Conservation (phyloP, 2,329 filamentous ascomycete species). For the Calonectria naviculata region DNA sequence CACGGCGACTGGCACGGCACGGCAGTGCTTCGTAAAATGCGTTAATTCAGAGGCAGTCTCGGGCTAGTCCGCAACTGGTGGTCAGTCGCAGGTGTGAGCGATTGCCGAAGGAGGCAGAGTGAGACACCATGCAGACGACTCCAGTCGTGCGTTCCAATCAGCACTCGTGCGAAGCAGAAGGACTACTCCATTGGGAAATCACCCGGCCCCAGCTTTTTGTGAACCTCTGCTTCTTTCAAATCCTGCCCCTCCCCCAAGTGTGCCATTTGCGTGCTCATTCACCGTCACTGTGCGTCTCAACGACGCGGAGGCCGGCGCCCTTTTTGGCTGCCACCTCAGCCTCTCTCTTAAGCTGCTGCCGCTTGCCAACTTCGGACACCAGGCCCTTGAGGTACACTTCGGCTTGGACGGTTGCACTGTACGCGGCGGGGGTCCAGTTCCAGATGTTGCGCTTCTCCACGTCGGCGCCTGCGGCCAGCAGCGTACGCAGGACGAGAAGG, state of each 20-base stretch:
- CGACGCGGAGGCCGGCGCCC: constrained; percentile 56
- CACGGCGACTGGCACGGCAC: not conserved
- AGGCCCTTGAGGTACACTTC: constrained; percentile 87
- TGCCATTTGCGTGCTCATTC: constrained; percentile 28
- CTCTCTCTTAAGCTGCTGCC: constrained; percentile 51
- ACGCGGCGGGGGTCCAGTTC: constrained; percentile 86
- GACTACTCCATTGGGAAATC: not conserved
- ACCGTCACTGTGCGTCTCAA: constrained; percentile 51
- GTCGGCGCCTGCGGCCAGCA: constrained; percentile 83
- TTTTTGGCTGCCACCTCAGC: constrained; percentile 53
- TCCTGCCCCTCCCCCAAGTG: not conserved
- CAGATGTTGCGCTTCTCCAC: constrained; percentile 78
- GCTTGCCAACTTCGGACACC: constrained; percentile 76
- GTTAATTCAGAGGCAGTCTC: not conserved
- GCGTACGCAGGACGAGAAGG: constrained; percentile 78
- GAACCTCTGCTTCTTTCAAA: not conserved
- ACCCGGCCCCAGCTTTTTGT: not conserved
- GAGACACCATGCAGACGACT: not conserved
- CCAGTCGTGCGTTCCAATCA: constrained; percentile 1
- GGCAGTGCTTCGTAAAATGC: not conserved
- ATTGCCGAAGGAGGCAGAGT: not conserved
- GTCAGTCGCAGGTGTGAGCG: not conserved
- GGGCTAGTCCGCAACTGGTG: not conserved
- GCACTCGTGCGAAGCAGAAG: not conserved
- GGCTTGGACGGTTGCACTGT: constrained; percentile 83